Base-by-base conservation (phyloP, 805 yeast genomes). In the Candida coquimbonensis region DNA sequence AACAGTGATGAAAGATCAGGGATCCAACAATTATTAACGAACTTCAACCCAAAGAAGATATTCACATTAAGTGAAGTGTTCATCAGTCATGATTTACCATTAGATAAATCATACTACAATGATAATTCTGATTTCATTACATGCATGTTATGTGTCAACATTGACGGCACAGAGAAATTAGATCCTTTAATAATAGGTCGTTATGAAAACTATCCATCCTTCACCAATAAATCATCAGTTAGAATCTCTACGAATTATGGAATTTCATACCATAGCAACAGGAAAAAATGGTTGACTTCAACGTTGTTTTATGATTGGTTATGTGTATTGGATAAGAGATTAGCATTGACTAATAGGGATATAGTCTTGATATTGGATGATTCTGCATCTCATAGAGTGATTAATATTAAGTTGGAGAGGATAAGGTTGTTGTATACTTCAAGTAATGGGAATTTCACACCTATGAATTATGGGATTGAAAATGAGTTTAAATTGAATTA, bases 261-360 rank as follows among this genome's bases (percentile, higher is more conserved):
- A 12, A 66, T 81, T 8, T 66, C 73, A 12, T 80, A 79, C 59
- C 80, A 78, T 49, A 75, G 80, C 43, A 80, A 81, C 51, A 69
- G 73, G 39, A 77, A 76, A 61, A 76, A 78, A 46, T 79, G 85
- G 83, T 63, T 81, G 32, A 80, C 86, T 2, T 73, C 83, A 7
- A 74, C 78, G 17, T 62, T 78, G 55, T 80, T 81, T 52, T 81
- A 80, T 51, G 79, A 80, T 52, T 81, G 83, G 74, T 56, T 81
- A 29, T 68, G 77, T 0, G 68, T 80, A 12, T 64, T 81, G 60
- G 86, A 81, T 48, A 82, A 80, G 54, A 70, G 81, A 49, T 56
- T 81, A 24, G 72, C 77, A 1, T 56, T 64, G 40, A 65, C 66
- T 14, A 64, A 69, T 24, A 63, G 84, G 44, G 76, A 77, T 47